These are phyloP conservation scores for Lactarius sp. DNA, from an alignment of 768 basidiomycete species.

Conservation along the genomic window DNA sequence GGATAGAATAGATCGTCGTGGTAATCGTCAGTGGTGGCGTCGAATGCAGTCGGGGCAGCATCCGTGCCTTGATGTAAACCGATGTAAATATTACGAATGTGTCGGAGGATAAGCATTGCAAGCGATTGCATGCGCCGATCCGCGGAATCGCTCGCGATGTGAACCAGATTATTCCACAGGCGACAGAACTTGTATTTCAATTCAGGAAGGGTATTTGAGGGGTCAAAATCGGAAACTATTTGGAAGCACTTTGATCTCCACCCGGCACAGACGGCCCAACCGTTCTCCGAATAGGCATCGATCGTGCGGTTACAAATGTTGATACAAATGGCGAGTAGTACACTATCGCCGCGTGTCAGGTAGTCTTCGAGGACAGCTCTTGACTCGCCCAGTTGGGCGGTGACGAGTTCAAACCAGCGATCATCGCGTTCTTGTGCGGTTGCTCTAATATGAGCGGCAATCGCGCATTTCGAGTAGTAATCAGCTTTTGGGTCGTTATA, in stretches of 20 bases:
- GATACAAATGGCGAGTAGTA: too few species aligned
- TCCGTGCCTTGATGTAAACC: too few species aligned
- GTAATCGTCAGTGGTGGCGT: background rate
- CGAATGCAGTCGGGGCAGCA: too few species aligned
- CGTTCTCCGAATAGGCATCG: background rate
- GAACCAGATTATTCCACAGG: background rate
- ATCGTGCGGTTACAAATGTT: background rate
- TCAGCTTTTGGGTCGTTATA: background rate
- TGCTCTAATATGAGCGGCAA: background rate
- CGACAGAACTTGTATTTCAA: constrained; percentile 1
- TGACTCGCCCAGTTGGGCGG: too few species aligned
- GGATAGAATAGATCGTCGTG: too few species aligned
- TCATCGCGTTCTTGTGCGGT: background rate
- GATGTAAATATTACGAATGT: background rate
- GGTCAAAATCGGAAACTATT: constrained; percentile 5
- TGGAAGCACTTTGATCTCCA: background rate
- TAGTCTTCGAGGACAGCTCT: too few species aligned
- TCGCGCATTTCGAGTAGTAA: background rate
- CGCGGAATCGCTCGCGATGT: background rate
- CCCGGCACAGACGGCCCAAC: background rate
- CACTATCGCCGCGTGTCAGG: too few species aligned
- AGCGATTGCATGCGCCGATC: too few species aligned
- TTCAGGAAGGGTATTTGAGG: background rate
- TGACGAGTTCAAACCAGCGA: too few species aligned
- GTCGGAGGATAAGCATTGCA: background rate